Evolutionary conservation across 192 early-diverging fungal species (phyloP).

Genomic region (Linnemannia hyalina): DNA sequence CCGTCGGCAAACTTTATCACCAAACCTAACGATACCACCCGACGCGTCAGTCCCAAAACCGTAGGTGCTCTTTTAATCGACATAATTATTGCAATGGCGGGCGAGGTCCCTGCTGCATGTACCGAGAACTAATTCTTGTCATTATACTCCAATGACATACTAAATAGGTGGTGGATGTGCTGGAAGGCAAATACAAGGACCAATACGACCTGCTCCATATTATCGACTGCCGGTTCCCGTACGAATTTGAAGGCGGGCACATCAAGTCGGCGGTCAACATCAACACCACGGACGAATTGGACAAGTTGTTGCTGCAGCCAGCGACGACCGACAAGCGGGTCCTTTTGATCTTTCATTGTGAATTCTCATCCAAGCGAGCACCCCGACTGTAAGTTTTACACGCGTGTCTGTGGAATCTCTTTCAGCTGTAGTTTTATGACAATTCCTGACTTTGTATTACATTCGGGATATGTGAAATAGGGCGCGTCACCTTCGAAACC

Average conservation of each 20-base stretch:
- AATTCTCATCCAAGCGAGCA: slow-evolving; percentile 85
- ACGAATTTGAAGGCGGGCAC: slow-evolving; percentile 90
- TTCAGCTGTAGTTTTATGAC: slow-evolving; percentile 1
- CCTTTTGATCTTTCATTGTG: slow-evolving; percentile 88
- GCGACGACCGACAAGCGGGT: slow-evolving; percentile 58
- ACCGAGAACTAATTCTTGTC: not conserved
- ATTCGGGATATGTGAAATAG: slow-evolving; percentile 28
- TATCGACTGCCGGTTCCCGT: slow-evolving; percentile 90
- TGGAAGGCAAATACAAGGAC: slow-evolving; percentile 72
- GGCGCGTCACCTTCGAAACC: slow-evolving; percentile 80
- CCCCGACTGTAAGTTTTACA: slow-evolving; percentile 75
- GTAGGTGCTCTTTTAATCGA: slow-evolving; percentile 11
- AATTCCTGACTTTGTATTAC: not conserved
- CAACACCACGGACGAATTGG: slow-evolving; percentile 70
- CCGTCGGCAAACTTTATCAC: slow-evolving; percentile 56
- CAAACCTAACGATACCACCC: slow-evolving; percentile 71
- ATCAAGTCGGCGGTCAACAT: slow-evolving; percentile 81
- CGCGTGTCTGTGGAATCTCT: not conserved
- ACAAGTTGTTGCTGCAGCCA: slow-evolving; percentile 68
- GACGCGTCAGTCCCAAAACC: slow-evolving; percentile 71
- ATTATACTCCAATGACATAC: not conserved
- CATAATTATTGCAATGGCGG: not conserved
- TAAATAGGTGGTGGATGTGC: slow-evolving; percentile 69
- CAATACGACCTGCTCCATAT: slow-evolving; percentile 74
- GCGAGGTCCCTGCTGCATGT: not conserved